A percentile compares a stretch with the other conserved stretches of the same genome.
These are phyloP conservation scores for Phytophthora sp. DNA, from an alignment of 352 stramenopile genomes.

Conservation along the genomic window DNA sequence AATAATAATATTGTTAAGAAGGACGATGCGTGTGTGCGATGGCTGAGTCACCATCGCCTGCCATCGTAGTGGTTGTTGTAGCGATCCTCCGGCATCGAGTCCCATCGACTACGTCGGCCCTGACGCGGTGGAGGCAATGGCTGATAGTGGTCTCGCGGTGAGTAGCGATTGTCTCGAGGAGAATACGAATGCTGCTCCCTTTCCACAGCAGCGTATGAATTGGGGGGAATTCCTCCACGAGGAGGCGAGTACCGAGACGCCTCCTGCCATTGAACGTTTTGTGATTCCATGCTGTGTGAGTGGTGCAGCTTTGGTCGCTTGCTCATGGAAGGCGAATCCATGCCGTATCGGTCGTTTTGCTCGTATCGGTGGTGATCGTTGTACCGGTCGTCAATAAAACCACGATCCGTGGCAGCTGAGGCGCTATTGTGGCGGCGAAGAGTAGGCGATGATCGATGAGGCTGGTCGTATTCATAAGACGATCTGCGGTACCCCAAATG, in stretches of 20 bases:
- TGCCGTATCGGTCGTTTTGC: constrained; percentile 24
- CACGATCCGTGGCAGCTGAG: constrained; percentile 24
- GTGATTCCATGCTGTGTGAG: constrained; percentile 60
- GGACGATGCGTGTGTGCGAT: constrained; percentile 17
- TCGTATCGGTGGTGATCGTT: constrained; percentile 30
- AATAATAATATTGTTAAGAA: constrained; percentile 51
- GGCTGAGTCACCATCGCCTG: constrained; percentile 31
- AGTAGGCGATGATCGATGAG: constrained; percentile 17
- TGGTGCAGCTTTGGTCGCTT: constrained; percentile 74
- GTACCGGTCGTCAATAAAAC: constrained; percentile 33
- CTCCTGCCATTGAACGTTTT: constrained; percentile 49
- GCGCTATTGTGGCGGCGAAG: constrained; percentile 59
- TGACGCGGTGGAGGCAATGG: constrained; percentile 16
- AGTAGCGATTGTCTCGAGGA: constrained; percentile 28
- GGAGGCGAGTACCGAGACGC: constrained; percentile 34
- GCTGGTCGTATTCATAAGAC: constrained; percentile 23
- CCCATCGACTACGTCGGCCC: constrained; percentile 37
- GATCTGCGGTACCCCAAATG: constrained; percentile 29
- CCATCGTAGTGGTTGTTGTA: constrained; percentile 38
- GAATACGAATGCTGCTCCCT: constrained; percentile 30
- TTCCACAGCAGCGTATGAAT: constrained; percentile 41
- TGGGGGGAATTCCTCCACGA: constrained; percentile 17
- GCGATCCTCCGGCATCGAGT: constrained; percentile 43
- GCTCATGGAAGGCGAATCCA: constrained; percentile 30
- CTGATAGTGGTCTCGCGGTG: constrained; percentile 37